These are phyloP conservation scores for Euphrasia confusa DNA, from an alignment of 257 asterid species.

Conservation along the genomic window DNA sequence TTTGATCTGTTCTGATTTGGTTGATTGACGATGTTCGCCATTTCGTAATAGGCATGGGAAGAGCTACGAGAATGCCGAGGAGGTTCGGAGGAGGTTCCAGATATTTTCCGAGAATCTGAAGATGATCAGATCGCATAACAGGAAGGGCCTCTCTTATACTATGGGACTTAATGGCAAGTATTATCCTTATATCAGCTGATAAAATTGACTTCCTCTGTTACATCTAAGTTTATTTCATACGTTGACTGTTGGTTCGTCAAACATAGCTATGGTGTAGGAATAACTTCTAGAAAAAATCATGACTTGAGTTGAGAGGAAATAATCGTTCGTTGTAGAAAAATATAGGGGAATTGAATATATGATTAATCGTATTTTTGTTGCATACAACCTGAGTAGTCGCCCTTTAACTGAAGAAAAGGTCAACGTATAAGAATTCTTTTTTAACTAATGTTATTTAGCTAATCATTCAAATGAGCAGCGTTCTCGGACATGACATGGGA, in stretches of 20 bases:
- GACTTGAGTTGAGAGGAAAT: no score
- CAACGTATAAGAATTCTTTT: neutral
- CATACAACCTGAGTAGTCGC: neutral
- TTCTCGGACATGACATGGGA: slow-evolving; percentile 95
- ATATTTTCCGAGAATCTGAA: slow-evolving; percentile 58
- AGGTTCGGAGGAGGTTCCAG: slow-evolving; percentile 64
- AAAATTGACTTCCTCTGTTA: neutral
- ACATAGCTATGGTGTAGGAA: neutral
- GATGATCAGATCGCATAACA: slow-evolving; percentile 81
- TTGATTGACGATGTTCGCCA: slow-evolving; percentile 1
- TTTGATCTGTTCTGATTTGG: neutral
- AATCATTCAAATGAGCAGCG: slow-evolving; percentile 37
- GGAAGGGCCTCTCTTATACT: slow-evolving; percentile 68
- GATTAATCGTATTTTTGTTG: no score
- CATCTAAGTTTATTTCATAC: neutral
- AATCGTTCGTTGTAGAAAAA: no score
- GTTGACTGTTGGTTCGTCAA: neutral
- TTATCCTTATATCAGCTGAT: neutral
- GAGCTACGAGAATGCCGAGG: slow-evolving; percentile 63
- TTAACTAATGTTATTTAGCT: neutral
- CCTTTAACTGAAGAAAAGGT: neutral
- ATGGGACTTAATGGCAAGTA: slow-evolving; percentile 67
- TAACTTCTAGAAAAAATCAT: neutral
- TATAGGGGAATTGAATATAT: no score
- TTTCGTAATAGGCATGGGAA: slow-evolving; percentile 52